Base-by-base conservation (phyloP, 116 monocot species). In the Cymodocea nodosa region DNA sequence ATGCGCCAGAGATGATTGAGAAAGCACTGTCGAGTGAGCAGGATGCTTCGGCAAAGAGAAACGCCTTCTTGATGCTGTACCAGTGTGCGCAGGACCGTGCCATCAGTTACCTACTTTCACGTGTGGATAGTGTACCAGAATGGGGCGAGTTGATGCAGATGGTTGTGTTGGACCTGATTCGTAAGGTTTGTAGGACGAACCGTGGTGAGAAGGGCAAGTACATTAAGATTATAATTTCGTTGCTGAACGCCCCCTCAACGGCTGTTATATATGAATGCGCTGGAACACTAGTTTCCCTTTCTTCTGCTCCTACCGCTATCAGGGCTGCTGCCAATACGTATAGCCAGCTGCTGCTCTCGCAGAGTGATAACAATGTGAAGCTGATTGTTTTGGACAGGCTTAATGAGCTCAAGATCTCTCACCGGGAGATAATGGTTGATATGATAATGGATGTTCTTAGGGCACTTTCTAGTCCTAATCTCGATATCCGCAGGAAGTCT, bases 311-410 rank as follows among this genome's bases (percentile, higher is more conserved):
- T 16, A 80, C 92, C 18, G 92, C 87, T 12, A 84, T 92, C 51
- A 73, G 87, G 5, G 84, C 87, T 0, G 92, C 92, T 35, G 84
- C 92, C 66, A 78, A 69, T 56, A 92, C 92, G 20, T 92, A 92
- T 80, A 85, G 92, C 75, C 87, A 92, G 80, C 80, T 92, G 20
- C 78, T 90, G 16, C 71, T 69, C 7, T 92, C 92, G 0, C 92
- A 87, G 82, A 87, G 84, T 55, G 92, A 92, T 67, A 87, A 92
- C 80, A 92, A 92, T 75, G 92, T 92, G 37, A 92, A 87, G 80
- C 81, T 92, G 35, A 92, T 92, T 30, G 70, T 92, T 2, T 73
- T 92, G 22, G 92, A 92, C 50, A 75, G 92, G 22, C 74, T 92
- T 35, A 80, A 77, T 35, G 92, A 92, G 80, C 78, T 92, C 40